Percentiles rank a stretch among this genome's conserved stretches.
phyloP scores from a whole-genome alignment of 352 stramenopile species.

The Pythium periplocum region DNA sequence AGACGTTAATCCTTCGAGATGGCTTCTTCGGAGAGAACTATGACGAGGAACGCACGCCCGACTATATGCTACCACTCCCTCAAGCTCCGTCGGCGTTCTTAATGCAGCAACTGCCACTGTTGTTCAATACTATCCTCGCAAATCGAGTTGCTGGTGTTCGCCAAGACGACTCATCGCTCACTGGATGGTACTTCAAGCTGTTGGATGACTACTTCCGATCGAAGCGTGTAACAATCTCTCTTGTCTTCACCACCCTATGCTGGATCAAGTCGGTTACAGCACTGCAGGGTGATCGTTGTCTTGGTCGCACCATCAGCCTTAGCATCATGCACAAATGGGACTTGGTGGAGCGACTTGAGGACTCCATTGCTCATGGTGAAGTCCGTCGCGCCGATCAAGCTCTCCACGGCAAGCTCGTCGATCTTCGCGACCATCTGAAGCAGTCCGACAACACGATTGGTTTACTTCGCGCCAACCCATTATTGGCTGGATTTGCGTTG shows the following conservation, averaged over 20 bases:
- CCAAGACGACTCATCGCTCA: constrained; percentile 13
- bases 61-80: background rate
- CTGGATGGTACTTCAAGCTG: constrained; percentile 11
- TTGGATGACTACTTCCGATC: constrained; percentile 22
- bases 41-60: constrained; percentile 6
- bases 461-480: constrained; percentile 20
- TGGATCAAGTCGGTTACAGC: constrained; percentile 26
- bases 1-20: background rate
- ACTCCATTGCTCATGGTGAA: constrained; percentile 10
- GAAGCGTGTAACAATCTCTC: constrained; percentile 16
- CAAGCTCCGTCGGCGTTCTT: no score
- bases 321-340: constrained; percentile 18
- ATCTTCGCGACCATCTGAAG: background rate
- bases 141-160: no score
- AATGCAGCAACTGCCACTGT: no score
- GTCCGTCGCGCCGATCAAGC: constrained; percentile 9
- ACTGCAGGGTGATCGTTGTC: constrained; percentile 19
- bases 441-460: constrained; percentile 7
- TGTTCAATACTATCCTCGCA: no score
- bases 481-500: constrained; percentile 24
- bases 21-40: constrained; percentile 8
- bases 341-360: constrained; percentile 16
- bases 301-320: constrained; percentile 19
- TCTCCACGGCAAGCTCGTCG: constrained; percentile 5
- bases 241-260: constrained; percentile 23